Conservation (phyloP, 2,329 filamentous ascomycete species). For the Pseudopyrenochaeta lycopersici region DNA sequence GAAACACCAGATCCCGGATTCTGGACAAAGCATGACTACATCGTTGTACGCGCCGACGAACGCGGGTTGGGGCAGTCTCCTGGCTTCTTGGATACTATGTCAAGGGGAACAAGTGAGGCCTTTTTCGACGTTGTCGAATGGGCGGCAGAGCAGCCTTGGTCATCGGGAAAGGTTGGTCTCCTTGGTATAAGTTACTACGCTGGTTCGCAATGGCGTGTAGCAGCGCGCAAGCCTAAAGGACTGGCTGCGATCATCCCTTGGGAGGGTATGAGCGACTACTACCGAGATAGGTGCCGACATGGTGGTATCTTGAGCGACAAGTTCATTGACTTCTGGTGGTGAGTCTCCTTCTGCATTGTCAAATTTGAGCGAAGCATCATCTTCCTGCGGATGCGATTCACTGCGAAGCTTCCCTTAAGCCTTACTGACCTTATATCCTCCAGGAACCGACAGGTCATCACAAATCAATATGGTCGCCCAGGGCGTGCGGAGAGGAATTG, state of each 20-base stretch:
- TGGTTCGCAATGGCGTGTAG: slow-evolving; percentile 64
- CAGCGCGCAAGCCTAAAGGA: slow-evolving; percentile 61
- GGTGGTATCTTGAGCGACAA: slow-evolving; percentile 50
- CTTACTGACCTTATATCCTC: neutral
- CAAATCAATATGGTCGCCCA: slow-evolving; percentile 72
- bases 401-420: too few species aligned
- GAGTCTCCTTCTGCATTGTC: neutral
- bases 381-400: too few species aligned
- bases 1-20: slow-evolving; percentile 54
- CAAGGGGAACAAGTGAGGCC: slow-evolving; percentile 59
- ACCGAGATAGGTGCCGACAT: slow-evolving; percentile 55
- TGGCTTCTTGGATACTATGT: slow-evolving; percentile 64
- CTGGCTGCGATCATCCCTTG: slow-evolving; percentile 62
- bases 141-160: slow-evolving; percentile 61
- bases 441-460: slow-evolving; percentile 70
- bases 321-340: slow-evolving; percentile 66
- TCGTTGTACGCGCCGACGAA: slow-evolving; percentile 59
- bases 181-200: slow-evolving; percentile 64
- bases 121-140: slow-evolving; percentile 64
- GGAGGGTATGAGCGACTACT: slow-evolving; percentile 67
- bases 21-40: slow-evolving; percentile 50
- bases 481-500: slow-evolving; percentile 61
- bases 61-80: slow-evolving; percentile 62
- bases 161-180: slow-evolving; percentile 60
- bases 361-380: neutral